phyloP scores from a whole-genome alignment of 306 rosid genomes.

The Argentina anserina region DNA sequence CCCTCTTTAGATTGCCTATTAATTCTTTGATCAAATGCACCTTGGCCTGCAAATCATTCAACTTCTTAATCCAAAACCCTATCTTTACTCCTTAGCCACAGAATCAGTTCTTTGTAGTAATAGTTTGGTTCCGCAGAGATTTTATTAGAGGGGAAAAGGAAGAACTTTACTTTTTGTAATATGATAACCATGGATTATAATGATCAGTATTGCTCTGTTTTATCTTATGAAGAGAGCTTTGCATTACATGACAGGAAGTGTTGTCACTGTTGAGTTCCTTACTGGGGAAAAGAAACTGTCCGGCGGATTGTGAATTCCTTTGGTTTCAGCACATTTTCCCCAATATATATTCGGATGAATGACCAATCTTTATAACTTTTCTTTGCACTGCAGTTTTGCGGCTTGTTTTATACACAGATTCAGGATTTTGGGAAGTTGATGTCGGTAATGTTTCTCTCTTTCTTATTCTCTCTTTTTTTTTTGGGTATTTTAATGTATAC shows the following conservation, averaged over 20 bases:
- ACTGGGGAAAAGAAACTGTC: too few relatives aligned
- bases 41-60: background rate
- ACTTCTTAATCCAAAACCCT: background rate
- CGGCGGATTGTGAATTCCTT: too few relatives aligned
- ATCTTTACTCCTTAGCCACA: background rate
- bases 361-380: too few relatives aligned
- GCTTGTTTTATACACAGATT: background rate
- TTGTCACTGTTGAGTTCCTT: background rate
- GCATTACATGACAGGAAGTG: too few relatives aligned
- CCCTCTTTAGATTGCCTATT: background rate
- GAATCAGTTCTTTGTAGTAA: background rate
- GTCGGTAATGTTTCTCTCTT: background rate
- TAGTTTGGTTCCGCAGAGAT: background rate
- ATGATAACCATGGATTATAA: background rate
- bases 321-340: too few relatives aligned
- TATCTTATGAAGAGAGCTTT: too few relatives aligned
- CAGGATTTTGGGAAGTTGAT: background rate
- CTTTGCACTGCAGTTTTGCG: background rate
- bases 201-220: background rate
- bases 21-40: background rate
- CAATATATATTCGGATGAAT: too few relatives aligned
- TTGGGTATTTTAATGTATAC: too few relatives aligned
- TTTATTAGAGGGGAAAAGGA: background rate
- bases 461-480: too few relatives aligned
- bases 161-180: background rate